These are phyloP conservation scores for Lippia alba DNA, from an alignment of 305 asterid genomes.

Conservation along the genomic window DNA sequence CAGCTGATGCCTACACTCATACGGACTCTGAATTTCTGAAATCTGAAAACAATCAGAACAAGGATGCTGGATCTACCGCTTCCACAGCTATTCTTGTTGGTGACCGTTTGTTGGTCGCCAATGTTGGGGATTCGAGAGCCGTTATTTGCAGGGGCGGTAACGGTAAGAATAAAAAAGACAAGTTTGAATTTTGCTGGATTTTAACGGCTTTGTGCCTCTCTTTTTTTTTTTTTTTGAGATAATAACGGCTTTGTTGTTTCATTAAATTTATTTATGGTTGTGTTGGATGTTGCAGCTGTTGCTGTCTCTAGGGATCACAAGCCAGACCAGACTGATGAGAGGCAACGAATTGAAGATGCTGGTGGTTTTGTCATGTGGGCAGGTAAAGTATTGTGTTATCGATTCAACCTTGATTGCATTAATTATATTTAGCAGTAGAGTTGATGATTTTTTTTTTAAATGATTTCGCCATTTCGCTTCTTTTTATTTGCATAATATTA, in stretches of 20 bases:
- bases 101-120: constrained; percentile 81
- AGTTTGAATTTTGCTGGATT: no score
- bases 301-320: constrained; percentile 91
- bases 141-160: constrained; percentile 79
- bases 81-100: constrained; percentile 92
- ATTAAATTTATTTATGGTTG: constrained; percentile 14
- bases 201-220: no score
- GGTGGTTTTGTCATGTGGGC: constrained; percentile 99
- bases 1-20: constrained; percentile 83
- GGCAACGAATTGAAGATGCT: constrained; percentile 86
- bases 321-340: constrained; percentile 87
- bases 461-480: background rate
- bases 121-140: constrained; percentile 90
- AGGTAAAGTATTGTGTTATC: constrained; percentile 44
- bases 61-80: constrained; percentile 94
- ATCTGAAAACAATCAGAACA: constrained; percentile 74
- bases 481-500: background rate
- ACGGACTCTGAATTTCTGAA: constrained; percentile 87
- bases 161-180: constrained; percentile 48
- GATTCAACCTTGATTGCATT: constrained; percentile 7
- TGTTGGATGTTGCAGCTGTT: constrained; percentile 59
- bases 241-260: no score
- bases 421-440: constrained; percentile 1
- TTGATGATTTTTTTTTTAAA: background rate
- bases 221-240: no score